These are phyloP conservation scores for Fusarium sp. DNA, from an alignment of 2,329 filamentous ascomycete species.

Conservation along the genomic window DNA sequence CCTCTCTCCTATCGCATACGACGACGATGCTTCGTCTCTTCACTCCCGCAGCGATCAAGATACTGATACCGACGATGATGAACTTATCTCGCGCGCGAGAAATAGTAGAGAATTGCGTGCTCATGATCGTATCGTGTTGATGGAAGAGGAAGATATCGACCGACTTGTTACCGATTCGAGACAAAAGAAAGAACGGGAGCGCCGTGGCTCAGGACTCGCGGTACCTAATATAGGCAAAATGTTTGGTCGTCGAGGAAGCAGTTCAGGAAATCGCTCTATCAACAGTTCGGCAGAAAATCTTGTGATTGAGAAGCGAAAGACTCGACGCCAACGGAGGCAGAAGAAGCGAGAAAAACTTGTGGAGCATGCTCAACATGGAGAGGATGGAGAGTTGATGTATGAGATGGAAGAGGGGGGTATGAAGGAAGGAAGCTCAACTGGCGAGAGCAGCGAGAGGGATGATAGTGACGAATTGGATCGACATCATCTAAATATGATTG, in stretches of 20 bases:
- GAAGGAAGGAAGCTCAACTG: slow-evolving; percentile 71
- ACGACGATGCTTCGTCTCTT: slow-evolving; percentile 74
- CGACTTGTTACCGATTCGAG: slow-evolving; percentile 65
- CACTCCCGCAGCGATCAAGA: slow-evolving; percentile 76
- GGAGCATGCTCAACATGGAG: slow-evolving; percentile 66
- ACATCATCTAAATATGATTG: slow-evolving; percentile 58
- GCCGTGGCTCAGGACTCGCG: slow-evolving; percentile 59
- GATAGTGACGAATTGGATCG: slow-evolving; percentile 68
- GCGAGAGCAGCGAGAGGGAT: slow-evolving; percentile 69
- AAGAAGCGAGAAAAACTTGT: slow-evolving; percentile 63
- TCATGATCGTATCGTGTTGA: slow-evolving; percentile 74
- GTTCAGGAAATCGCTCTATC: slow-evolving; percentile 47
- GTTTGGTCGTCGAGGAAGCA: slow-evolving; percentile 51
- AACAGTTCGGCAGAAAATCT: slow-evolving; percentile 60
- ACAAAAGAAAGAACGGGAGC: slow-evolving; percentile 59
- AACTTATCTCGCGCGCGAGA: slow-evolving; percentile 70
- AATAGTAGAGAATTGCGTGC: slow-evolving; percentile 75
- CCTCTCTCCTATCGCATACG: slow-evolving; percentile 71
- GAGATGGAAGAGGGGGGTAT: slow-evolving; percentile 87
- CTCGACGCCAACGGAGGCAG: slow-evolving; percentile 59
- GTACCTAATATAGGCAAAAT: slow-evolving; percentile 61
- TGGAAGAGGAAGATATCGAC: slow-evolving; percentile 79
- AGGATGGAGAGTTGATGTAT: slow-evolving; percentile 83
- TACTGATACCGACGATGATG: slow-evolving; percentile 79
- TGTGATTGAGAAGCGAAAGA: slow-evolving; percentile 59